Conservation (phyloP, 1,284 basidiomycete genomes). For the Boletus smithii region DNA sequence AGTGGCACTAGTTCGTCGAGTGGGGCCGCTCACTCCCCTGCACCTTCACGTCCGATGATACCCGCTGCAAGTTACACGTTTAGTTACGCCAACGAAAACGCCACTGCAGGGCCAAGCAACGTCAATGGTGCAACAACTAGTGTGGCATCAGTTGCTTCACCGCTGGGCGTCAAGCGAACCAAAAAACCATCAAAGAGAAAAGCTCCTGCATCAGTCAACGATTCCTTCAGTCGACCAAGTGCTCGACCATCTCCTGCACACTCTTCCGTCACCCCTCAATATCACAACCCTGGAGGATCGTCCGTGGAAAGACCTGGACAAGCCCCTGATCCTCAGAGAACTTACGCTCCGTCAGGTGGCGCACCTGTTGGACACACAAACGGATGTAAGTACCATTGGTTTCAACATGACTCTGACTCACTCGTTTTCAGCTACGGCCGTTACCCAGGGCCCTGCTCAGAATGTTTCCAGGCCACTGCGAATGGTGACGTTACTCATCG, state of each 20-base stretch:
- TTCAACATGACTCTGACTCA: slow-evolving; percentile 6
- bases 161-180: slow-evolving; percentile 3
- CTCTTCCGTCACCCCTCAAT: slow-evolving; percentile 22
- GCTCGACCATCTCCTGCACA: slow-evolving; percentile 10
- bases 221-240: slow-evolving; percentile 1
- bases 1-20: slow-evolving; percentile 5
- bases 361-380: slow-evolving; percentile 5
- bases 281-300: slow-evolving; percentile 30
- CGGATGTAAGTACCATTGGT: slow-evolving; percentile 10
- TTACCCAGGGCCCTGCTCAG: slow-evolving; percentile 8
- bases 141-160: not conserved
- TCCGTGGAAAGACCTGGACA: slow-evolving; percentile 3
- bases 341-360: not conserved
- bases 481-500: slow-evolving; percentile 63
- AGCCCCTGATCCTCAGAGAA: not conserved
- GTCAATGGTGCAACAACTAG: not conserved
- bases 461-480: slow-evolving; percentile 24
- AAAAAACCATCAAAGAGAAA: slow-evolving; percentile 18
- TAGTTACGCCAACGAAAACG: slow-evolving; percentile 2
- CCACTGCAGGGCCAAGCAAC: not conserved
- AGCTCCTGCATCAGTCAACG: not conserved
- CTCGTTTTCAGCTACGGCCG: slow-evolving; percentile 8
- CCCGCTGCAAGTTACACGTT: slow-evolving; percentile 5
- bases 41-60: slow-evolving; percentile 2
- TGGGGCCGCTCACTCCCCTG: not conserved